Base-by-base conservation (phyloP, 148 eudicot species). In the Drosera capensis region DNA sequence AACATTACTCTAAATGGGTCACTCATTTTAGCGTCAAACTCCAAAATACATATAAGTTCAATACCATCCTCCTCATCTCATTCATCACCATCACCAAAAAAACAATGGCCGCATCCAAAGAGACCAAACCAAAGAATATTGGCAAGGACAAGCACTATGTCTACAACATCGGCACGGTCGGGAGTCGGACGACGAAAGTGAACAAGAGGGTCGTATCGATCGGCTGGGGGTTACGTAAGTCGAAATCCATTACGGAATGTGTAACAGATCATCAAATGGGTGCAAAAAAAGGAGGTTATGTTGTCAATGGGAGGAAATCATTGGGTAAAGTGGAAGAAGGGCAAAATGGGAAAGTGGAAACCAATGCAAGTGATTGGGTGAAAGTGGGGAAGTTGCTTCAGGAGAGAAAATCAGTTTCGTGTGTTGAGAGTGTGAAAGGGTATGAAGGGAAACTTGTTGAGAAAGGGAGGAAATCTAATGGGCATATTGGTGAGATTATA, bases 41-140 rank as follows among this genome's bases (percentile, higher is more conserved):
- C 25, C 25, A 35, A 34, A 14, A 12, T 28, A 3, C 31, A 28
- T 4, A 28, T 3, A 28, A 28, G 9, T 28, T 28, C n/a, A 28
- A 15, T 20, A 2, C 24, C 16, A 9, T n/a, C 2, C 25, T 14
- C 30, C 22, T 22, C 30, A 20, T n/a, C n/a, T n/a, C n/a, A n/a
- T n/a, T n/a, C n/a, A n/a, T n/a, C n/a, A n/a, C n/a, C n/a, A n/a
- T n/a, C n/a, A n/a, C n/a, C n/a, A n/a, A n/a, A n/a, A n/a, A 35
- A 46, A 23, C 24, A 40, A 63, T 59, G 66, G 62, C 54, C 45
- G 5, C 57, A n/a, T 57, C 58, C 43, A 53, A 45, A 13, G 61
- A 54, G n/a, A n/a, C n/a, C 14, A 69, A 72, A 30, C 71, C 54
- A 23, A 77, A 74, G 64, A 72, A 72, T n/a, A n/a, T n/a, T 15